These are phyloP conservation scores for Teunomyces barrocoloradensis DNA, from an alignment of 805 yeast genomes.

Conservation along the genomic window DNA sequence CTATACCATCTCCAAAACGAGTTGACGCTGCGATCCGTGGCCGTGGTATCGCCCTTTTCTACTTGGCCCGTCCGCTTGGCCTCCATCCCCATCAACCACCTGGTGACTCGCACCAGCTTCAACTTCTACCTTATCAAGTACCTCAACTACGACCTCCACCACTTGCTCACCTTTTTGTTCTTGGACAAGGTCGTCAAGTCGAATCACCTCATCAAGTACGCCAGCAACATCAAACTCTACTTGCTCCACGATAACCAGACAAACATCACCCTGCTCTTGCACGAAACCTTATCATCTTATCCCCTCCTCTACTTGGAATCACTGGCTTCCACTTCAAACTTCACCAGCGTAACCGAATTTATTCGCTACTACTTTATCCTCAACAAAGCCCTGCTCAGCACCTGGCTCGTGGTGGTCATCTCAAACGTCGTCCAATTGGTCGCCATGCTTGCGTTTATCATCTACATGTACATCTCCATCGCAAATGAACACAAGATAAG, in stretches of 20 bases:
- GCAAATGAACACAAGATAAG: slow-evolving; percentile 34
- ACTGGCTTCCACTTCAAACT: slow-evolving; percentile 8
- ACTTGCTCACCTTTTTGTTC: slow-evolving; percentile 21
- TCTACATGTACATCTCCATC: slow-evolving; percentile 26
- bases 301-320: background rate
- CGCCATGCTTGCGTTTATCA: slow-evolving; percentile 11
- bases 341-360: slow-evolving; percentile 16
- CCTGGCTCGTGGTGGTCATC: slow-evolving; percentile 4
- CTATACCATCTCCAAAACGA: slow-evolving; percentile 9
- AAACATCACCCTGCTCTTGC: slow-evolving; percentile 1
- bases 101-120: slow-evolving; percentile 2
- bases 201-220: slow-evolving; percentile 30
- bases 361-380: slow-evolving; percentile 12
- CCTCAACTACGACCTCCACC: slow-evolving; percentile 26
- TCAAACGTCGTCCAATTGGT: slow-evolving; percentile 1
- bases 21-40: background rate
- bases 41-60: slow-evolving; percentile 4
- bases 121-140: slow-evolving; percentile 13
- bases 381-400: slow-evolving; percentile 2
- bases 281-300: background rate
- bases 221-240: slow-evolving; percentile 20
- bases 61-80: slow-evolving; percentile 4
- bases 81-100: background rate
- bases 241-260: slow-evolving; percentile 14
- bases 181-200: slow-evolving; percentile 21